Conservation (phyloP, 2,329 filamentous ascomycete genomes). For the Graphilbum ipis-grandicollis region DNA sequence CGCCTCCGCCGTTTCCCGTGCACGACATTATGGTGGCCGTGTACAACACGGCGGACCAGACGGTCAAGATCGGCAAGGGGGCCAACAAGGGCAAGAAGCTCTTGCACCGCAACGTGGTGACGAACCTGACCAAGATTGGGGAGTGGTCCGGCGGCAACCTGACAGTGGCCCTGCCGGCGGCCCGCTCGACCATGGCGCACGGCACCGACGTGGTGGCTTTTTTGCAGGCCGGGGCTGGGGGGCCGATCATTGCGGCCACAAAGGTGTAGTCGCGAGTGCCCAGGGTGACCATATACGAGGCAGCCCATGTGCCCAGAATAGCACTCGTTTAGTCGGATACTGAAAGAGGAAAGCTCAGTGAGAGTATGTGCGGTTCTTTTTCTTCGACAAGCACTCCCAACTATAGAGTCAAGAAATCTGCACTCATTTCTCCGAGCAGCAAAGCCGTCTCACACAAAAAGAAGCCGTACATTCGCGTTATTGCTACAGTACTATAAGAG, state of each 20-base stretch:
- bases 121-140: constrained; percentile 16
- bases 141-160: constrained; percentile 17
- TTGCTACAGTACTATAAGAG: too few species aligned
- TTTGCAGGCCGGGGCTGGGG: constrained; percentile 1
- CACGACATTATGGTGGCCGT: constrained; percentile 5
- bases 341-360: too few species aligned
- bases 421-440: too few species aligned
- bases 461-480: too few species aligned
- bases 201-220: constrained; percentile 5
- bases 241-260: constrained; percentile 3
- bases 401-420: too few species aligned
- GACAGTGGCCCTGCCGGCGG: constrained; percentile 11
- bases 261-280: constrained; percentile 7
- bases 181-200: constrained; percentile 6
- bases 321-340: too few species aligned
- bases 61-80: constrained; percentile 15
- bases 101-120: constrained; percentile 15
- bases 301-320: too few species aligned
- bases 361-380: too few species aligned
- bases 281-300: too few species aligned
- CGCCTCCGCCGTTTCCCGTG: background rate
- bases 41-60: constrained; percentile 13
- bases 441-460: too few species aligned
- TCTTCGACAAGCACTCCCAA: too few species aligned
- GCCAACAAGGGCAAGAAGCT: constrained; percentile 20